Percentiles rank a stretch among this genome's conserved stretches.
These are phyloP conservation scores for Aspergillus campestris DNA, from an alignment of 495 filamentous ascomycete species.

Conservation along the genomic window DNA sequence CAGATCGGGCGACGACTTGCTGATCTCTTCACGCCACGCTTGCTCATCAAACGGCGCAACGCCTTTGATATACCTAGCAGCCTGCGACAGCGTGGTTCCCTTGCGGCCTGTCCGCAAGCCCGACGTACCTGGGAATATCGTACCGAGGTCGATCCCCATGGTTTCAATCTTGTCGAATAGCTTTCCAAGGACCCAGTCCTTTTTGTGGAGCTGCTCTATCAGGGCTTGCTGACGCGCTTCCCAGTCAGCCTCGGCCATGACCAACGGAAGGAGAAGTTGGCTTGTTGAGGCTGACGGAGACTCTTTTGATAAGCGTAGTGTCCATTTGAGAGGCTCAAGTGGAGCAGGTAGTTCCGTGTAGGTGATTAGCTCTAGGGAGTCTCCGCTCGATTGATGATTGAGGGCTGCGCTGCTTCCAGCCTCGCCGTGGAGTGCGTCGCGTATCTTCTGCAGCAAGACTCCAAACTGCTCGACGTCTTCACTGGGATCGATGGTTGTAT, in stretches of 20 bases:
- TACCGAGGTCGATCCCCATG: slow-evolving; percentile 55
- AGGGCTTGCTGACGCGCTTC: slow-evolving; percentile 47
- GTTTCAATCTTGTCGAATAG: slow-evolving; percentile 72
- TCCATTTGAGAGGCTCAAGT: slow-evolving; percentile 63
- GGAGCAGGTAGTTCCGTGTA: slow-evolving; percentile 57
- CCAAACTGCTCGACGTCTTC: slow-evolving; percentile 63
- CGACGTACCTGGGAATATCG: slow-evolving; percentile 59
- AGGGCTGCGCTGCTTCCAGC: slow-evolving; percentile 27
- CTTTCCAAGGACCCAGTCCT: slow-evolving; percentile 69
- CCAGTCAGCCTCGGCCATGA: slow-evolving; percentile 49
- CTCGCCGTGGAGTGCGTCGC: slow-evolving; percentile 46
- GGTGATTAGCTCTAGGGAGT: slow-evolving; percentile 47
- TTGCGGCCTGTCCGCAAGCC: slow-evolving; percentile 31
- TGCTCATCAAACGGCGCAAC: slow-evolving; percentile 38
- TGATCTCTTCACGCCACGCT: slow-evolving; percentile 26
- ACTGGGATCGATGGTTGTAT: slow-evolving; percentile 77
- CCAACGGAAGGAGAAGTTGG: slow-evolving; percentile 60
- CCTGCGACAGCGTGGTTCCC: slow-evolving; percentile 22
- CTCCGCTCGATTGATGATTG: slow-evolving; percentile 11
- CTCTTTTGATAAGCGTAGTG: slow-evolving; percentile 47
- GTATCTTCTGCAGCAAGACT: slow-evolving; percentile 65
- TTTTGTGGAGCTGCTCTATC: slow-evolving; percentile 54
- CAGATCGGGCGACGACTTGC: slow-evolving; percentile 8
- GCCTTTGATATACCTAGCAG: slow-evolving; percentile 38
- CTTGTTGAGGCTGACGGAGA: slow-evolving; percentile 45